Base-by-base conservation (phyloP, 345 rosid genomes). In the Ailanthus altissimus region DNA sequence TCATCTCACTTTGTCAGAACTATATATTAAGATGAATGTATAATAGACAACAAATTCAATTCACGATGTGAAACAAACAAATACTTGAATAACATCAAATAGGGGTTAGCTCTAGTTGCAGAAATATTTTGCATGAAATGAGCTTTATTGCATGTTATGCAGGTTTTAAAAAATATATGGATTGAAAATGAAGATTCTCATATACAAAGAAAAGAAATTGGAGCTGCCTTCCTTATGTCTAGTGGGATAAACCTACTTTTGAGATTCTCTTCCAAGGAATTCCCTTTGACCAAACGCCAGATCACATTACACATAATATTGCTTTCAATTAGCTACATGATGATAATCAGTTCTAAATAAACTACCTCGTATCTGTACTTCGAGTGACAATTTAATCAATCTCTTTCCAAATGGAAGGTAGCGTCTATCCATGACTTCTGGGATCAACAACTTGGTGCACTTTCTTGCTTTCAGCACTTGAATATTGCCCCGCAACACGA, bases 371-470 rank as follows among this genome's bases (percentile, higher is more conserved):
- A 9, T 38, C 3, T 49, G 54, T 45, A 67, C 36, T 64, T 70
- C 79, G 36, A 18, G 11, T 13, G 20, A 69, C 43, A 65, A 70
- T n/a, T 62, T 38, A 67, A 40, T 47, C 25, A 10, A 40, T 36
- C 61, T 23, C 26, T 70, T 68, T 68, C 68, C 47, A 51, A 69
- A 20, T 18, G 43, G 64, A 63, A 42, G 14, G 28, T 46, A 5
- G 20, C 32, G 72, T 59, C 88, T 92, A 94, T 8, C 97, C 94
- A 83, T 93, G 99, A 83, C 98, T 93, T 82, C 94, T 88, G 61
- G 99, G 98, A 86, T 88, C 94, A 84, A 72, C 87, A 76, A 90
- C 90, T 78, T 82, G 92, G 78, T 89, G 98, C 61, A 90, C 92
- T 73, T 81, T 90, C 73, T 96, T 85, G 9, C 84, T 74, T 77